phyloP scores from a whole-genome alignment of 78 protist species.

The Paulinella micropora region DNA sequence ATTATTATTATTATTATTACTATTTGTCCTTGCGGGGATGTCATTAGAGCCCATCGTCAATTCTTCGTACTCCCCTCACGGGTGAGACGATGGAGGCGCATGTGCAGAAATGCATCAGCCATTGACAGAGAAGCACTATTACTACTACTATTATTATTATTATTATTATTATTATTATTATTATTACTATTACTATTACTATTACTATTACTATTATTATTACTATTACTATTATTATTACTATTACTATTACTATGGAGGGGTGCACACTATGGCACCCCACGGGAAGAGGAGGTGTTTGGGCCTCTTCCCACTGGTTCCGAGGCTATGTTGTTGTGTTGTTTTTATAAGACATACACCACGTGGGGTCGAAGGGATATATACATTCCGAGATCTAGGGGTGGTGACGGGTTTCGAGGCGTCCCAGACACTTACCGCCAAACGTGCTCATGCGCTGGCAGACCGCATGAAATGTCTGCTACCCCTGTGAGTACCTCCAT shows the following conservation, averaged over 20 bases:
- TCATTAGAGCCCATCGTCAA: not conserved
- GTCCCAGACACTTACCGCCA: too few relatives aligned
- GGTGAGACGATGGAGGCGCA: not conserved
- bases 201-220: not conserved
- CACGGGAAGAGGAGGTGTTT: not conserved
- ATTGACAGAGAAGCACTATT: not conserved
- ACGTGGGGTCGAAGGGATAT: too few relatives aligned
- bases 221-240: not conserved
- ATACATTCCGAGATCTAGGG: too few relatives aligned
- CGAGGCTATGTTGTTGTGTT: too few relatives aligned
- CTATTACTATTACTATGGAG: not conserved
- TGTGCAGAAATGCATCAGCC: not conserved
- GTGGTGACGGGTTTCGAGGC: too few relatives aligned
- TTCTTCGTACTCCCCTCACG: not conserved
- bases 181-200: not conserved
- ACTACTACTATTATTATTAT: not conserved
- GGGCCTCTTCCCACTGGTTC: too few relatives aligned
- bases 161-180: not conserved
- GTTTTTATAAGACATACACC: too few relatives aligned
- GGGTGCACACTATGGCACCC: not conserved
- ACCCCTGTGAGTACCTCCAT: too few relatives aligned
- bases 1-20: not conserved
- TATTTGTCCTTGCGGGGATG: not conserved
- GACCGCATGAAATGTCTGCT: too few relatives aligned
- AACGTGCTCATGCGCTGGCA: too few relatives aligned